Conservation (phyloP, 2,329 filamentous ascomycete genomes). For the Colletotrichum sp. region DNA sequence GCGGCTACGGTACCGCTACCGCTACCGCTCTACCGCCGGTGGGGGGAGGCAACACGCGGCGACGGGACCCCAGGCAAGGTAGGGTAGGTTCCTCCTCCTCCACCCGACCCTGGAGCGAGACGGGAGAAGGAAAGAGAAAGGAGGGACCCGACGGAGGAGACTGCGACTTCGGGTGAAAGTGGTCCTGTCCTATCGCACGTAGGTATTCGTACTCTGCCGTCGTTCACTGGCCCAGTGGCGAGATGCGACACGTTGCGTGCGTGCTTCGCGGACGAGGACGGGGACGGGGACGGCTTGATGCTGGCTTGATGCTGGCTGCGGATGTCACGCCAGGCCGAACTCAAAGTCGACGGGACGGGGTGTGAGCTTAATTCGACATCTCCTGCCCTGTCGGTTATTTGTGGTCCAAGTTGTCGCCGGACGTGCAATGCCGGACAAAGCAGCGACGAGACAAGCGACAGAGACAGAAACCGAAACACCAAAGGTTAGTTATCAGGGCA, state of each 20-base stretch:
- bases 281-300: not conserved
- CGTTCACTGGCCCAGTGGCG: not conserved
- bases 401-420: not conserved
- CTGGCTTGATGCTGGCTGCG: not conserved
- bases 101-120: not conserved
- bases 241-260: not conserved
- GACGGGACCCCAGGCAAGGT: not conserved
- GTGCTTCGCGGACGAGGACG: not conserved
- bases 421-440: not conserved
- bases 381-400: not conserved
- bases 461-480: not conserved
- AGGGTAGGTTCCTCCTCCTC: not conserved
- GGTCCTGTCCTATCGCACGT: not conserved
- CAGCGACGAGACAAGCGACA: not conserved
- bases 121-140: not conserved
- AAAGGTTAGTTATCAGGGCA: not conserved
- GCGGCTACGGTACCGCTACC: not conserved
- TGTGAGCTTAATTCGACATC: constrained; percentile 21
- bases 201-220: not conserved
- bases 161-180: constrained; percentile 19
- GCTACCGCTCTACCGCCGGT: not conserved
- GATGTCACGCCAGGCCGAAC: constrained; percentile 3
- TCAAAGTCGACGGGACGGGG: not conserved
- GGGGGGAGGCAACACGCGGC: constrained; percentile 1
- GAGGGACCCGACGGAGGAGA: constrained; percentile 2